A percentile compares a stretch with the other conserved stretches of the same genome.
Evolutionary conservation across 768 basidiomycete genomes (phyloP).

Genomic region (Symmetrospora coprosmae): DNA sequence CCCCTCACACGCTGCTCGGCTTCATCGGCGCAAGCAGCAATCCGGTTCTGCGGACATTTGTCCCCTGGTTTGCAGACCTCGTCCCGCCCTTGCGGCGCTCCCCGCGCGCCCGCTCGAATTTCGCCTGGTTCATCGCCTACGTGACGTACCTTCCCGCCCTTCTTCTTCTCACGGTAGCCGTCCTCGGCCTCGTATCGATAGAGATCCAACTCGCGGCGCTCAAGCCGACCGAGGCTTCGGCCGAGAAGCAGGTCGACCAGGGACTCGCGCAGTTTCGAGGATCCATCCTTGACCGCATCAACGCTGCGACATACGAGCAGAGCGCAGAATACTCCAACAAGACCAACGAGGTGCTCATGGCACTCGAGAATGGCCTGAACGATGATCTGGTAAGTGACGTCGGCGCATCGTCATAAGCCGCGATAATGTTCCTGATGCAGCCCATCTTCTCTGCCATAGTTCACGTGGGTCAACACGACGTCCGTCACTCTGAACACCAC

Average conservation of each 20-base stretch:
- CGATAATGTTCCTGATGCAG: not conserved
- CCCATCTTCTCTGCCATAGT: slow-evolving; percentile 45
- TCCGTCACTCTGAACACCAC: slow-evolving; percentile 77
- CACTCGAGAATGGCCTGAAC: slow-evolving; percentile 63
- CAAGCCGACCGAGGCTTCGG: slow-evolving; percentile 56
- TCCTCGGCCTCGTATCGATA: slow-evolving; percentile 72
- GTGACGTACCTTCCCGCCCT: slow-evolving; percentile 51
- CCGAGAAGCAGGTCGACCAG: slow-evolving; percentile 48
- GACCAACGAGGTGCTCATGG: slow-evolving; percentile 57
- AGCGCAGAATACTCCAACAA: slow-evolving; percentile 61
- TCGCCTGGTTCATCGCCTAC: slow-evolving; percentile 81
- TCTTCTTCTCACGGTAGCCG: slow-evolving; percentile 65
- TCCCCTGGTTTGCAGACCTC: slow-evolving; percentile 44
- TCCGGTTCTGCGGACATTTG: slow-evolving; percentile 56
- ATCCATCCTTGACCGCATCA: slow-evolving; percentile 60
- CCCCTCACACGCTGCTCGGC: slow-evolving; percentile 50
- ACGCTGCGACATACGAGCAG: slow-evolving; percentile 67
- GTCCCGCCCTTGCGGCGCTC: slow-evolving; percentile 43
- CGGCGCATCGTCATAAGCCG: not conserved
- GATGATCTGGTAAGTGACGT: slow-evolving; percentile 36
- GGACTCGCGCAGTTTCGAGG: slow-evolving; percentile 54
- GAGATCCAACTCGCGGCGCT: slow-evolving; percentile 74
- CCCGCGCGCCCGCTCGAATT: slow-evolving; percentile 51
- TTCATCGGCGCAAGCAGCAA: slow-evolving; percentile 46
- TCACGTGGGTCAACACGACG: slow-evolving; percentile 88